Percentiles rank a stretch among this genome's conserved stretches.
Evolutionary conservation across 192 early-diverging fungal species (phyloP).

Genomic region (Linnemannia elongata): DNA sequence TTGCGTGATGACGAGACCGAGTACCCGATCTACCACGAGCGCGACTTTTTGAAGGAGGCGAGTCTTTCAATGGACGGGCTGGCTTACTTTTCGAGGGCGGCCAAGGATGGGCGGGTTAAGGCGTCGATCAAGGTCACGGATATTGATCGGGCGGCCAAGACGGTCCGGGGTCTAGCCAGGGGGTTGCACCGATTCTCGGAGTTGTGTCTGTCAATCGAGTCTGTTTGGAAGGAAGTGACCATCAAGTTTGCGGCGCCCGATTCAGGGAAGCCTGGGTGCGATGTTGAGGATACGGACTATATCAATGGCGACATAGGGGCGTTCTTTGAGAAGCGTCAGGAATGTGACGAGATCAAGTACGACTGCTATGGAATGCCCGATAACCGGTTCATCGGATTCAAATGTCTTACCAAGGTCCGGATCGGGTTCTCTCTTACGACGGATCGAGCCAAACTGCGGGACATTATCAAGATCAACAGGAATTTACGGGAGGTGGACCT

Average conservation of each 20-base stretch:
- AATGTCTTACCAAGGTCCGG: background rate
- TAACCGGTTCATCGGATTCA: conserved; percentile 9
- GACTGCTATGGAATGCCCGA: background rate
- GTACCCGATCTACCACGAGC: conserved; percentile 1
- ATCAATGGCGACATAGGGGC: background rate
- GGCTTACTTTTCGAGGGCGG: background rate
- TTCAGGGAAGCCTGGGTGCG: conserved; percentile 15
- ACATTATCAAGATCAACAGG: conserved; percentile 28
- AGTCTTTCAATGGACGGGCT: background rate
- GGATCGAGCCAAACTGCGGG: conserved; percentile 27
- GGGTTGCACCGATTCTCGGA: conserved; percentile 34
- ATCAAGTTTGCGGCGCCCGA: conserved; percentile 19
- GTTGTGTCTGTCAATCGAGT: conserved; percentile 11
- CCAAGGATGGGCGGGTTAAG: background rate
- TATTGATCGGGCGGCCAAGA: conserved; percentile 7
- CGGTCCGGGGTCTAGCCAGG: conserved; percentile 4
- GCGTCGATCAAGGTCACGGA: conserved; percentile 12
- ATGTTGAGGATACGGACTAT: conserved; percentile 28
- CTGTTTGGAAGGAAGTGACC: conserved; percentile 14
- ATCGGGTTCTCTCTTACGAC: conserved; percentile 1
- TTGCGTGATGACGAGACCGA: background rate
- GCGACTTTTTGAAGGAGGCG: conserved; percentile 4
- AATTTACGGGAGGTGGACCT: conserved; percentile 16
- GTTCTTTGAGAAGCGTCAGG: conserved; percentile 19
- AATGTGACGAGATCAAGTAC: conserved; percentile 24